Evolutionary conservation across 2,329 filamentous ascomycete genomes (phyloP).

Genomic region (Penicillium oxalicum): DNA sequence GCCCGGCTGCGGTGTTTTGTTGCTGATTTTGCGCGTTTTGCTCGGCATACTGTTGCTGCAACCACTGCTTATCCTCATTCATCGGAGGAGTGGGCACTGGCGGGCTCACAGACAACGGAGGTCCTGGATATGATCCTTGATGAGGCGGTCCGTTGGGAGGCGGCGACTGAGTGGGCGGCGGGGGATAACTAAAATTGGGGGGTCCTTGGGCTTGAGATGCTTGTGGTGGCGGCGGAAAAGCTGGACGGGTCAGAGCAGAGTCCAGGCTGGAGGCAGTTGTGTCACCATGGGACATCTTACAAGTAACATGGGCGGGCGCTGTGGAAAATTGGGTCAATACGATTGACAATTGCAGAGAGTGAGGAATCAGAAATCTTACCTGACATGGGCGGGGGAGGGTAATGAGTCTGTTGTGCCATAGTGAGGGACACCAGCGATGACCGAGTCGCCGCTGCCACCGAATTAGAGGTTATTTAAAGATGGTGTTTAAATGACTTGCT

Average conservation of each 20-base stretch:
- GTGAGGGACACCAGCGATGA: too few species aligned
- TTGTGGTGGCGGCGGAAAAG: slow-evolving; percentile 7
- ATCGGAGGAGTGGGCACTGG: slow-evolving; percentile 2
- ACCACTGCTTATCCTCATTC: neutral
- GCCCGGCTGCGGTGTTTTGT: neutral
- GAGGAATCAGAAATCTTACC: slow-evolving; percentile 9
- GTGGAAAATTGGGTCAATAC: too few species aligned
- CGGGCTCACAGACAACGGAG: slow-evolving; percentile 4
- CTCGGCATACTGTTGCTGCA: neutral
- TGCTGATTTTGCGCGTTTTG: slow-evolving; percentile 6
- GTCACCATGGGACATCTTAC: slow-evolving; percentile 4
- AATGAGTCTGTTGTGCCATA: slow-evolving; percentile 6
- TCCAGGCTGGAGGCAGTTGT: too few species aligned
- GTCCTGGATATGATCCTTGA: slow-evolving; percentile 5
- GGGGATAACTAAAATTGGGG: slow-evolving; percentile 18
- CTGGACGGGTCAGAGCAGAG: too few species aligned
- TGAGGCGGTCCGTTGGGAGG: slow-evolving; percentile 9
- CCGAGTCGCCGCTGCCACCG: too few species aligned
- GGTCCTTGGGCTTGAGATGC: neutral
- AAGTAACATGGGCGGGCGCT: slow-evolving; percentile 16
- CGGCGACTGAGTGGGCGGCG: slow-evolving; percentile 21
- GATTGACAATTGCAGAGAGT: too few species aligned
- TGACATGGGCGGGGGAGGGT: slow-evolving; percentile 13
- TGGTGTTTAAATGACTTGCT: too few species aligned
- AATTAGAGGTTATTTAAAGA: too few species aligned